Conservation (phyloP, 2,329 filamentous ascomycete species). For the Myriangium duriaei region DNA sequence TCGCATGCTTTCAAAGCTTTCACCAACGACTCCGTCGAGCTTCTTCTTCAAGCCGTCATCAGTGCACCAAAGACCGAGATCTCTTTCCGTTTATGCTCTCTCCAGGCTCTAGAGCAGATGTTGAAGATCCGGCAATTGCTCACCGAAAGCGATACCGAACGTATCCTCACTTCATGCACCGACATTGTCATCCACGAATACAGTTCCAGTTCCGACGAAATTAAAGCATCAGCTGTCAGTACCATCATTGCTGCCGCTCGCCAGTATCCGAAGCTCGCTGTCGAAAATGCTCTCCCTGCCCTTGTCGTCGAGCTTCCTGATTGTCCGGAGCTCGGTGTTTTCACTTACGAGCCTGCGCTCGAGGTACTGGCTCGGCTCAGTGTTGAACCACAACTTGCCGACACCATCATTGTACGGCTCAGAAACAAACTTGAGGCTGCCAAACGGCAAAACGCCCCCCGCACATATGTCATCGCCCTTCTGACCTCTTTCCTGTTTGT, state of each 20-base stretch:
- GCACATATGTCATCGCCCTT: slow-evolving; percentile 45
- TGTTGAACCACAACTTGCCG: slow-evolving; percentile 48
- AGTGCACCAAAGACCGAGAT: slow-evolving; percentile 36
- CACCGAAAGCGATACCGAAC: slow-evolving; percentile 28
- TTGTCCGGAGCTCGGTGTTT: slow-evolving; percentile 31
- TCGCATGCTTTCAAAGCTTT: slow-evolving; percentile 29
- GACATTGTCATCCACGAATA: slow-evolving; percentile 49
- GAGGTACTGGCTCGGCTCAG: slow-evolving; percentile 54
- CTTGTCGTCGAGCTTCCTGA: slow-evolving; percentile 53
- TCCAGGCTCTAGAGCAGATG: slow-evolving; percentile 33
- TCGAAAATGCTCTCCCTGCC: slow-evolving; percentile 52
- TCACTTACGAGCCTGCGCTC: slow-evolving; percentile 42
- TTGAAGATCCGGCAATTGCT: slow-evolving; percentile 29
- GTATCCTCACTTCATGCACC: slow-evolving; percentile 48
- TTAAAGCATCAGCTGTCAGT: slow-evolving; percentile 46
- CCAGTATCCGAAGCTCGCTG: slow-evolving; percentile 48
- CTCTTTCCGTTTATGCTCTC: slow-evolving; percentile 34
- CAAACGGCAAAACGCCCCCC: slow-evolving; percentile 38
- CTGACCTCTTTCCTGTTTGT: slow-evolving; percentile 50
- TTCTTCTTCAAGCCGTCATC: slow-evolving; percentile 31
- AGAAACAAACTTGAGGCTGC: slow-evolving; percentile 50
- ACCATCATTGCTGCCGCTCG: slow-evolving; percentile 49
- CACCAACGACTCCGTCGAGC: slow-evolving; percentile 28
- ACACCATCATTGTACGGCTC: slow-evolving; percentile 49
- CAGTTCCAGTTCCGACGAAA: slow-evolving; percentile 41